Evolutionary conservation across 139 green algal genomes (phyloP), one percentile per base, ranked within the genome.

Genomic region (Trebouxia sp.): DNA sequence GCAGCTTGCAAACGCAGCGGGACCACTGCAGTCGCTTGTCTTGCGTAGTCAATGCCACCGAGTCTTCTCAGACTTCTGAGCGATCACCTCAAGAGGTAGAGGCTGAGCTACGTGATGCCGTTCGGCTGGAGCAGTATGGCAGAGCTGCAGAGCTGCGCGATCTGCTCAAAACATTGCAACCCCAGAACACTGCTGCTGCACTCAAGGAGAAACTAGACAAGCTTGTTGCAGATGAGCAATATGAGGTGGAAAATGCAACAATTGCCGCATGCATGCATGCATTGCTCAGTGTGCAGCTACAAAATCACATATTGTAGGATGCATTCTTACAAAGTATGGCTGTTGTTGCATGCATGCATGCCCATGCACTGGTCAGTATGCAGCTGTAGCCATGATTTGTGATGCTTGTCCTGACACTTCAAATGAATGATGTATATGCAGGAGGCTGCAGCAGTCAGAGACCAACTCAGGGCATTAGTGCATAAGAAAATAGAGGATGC

Each of bases 391-490:
- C n/a, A n/a, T n/a, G n/a, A n/a, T n/a, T n/a, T n/a, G n/a, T n/a
- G n/a, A n/a, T n/a, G n/a, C n/a, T n/a, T n/a, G n/a, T n/a, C n/a
- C n/a, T n/a, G n/a, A n/a, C n/a, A n/a, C n/a, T n/a, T n/a, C n/a
- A n/a, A n/a, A n/a, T n/a, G n/a, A n/a, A n/a, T n/a, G n/a, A n/a
- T n/a, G n/a, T n/a, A n/a, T n/a, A 58, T 58, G 42, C 41, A 77
- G 69, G 69, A 77, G 55, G 69, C 69, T 35, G 69, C 69, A 51
- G 41, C 26, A 53, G 69, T 77, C 8, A 51, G 69, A 28, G 69
- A 77, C 26, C 10, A 77, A 41, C 24, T 77, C 4, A 77, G 43
- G 42, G 41, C 26, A 38, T 39, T 77, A 20, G 69, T 77, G 6
- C 26, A 38, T 17, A 17, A 77, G 11, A 51, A 77, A 5, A 55